Percentiles rank a stretch among this genome's conserved stretches.
These are phyloP conservation scores for Hypomyces perniciosus DNA, from an alignment of 2,329 filamentous ascomycete species.

Conservation along the genomic window DNA sequence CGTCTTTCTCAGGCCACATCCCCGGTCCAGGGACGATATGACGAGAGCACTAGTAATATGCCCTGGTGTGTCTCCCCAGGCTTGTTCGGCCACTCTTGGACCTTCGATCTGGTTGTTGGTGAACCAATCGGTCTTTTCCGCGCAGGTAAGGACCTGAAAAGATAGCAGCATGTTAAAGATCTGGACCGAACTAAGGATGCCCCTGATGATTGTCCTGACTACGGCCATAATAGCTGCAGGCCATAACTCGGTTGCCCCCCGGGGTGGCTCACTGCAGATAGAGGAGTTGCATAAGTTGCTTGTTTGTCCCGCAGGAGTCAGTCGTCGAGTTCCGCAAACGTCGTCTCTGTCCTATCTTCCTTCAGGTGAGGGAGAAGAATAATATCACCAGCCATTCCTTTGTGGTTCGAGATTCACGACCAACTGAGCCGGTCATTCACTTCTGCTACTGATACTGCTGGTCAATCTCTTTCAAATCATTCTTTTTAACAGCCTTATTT, in stretches of 20 bases:
- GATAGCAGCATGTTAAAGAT: too few relatives aligned
- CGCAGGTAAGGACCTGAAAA: too few relatives aligned
- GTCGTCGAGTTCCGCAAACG: not conserved
- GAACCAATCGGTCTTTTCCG: not conserved
- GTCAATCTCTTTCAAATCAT: not conserved
- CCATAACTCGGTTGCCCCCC: not conserved
- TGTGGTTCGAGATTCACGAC: constrained; percentile 6
- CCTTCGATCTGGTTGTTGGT: not conserved
- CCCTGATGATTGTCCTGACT: not conserved
- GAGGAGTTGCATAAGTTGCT: not conserved
- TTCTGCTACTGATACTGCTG: constrained; percentile 1
- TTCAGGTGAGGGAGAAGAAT: not conserved
- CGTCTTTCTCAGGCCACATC: not conserved
- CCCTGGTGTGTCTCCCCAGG: constrained; percentile 9
- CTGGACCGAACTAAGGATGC: too few relatives aligned
- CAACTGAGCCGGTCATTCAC: constrained; percentile 14
- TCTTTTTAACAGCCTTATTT: not conserved
- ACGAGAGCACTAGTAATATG: constrained; percentile 11
- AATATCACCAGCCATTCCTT: constrained; percentile 17
- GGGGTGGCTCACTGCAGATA: not conserved
- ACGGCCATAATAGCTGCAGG: not conserved
- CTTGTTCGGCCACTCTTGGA: not conserved
- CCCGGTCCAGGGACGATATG: constrained; percentile 16
- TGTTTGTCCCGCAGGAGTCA: not conserved
- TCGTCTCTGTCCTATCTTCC: not conserved